Conservation (phyloP, 495 filamentous ascomycete genomes). For the Lophiotrema nucula region DNA sequence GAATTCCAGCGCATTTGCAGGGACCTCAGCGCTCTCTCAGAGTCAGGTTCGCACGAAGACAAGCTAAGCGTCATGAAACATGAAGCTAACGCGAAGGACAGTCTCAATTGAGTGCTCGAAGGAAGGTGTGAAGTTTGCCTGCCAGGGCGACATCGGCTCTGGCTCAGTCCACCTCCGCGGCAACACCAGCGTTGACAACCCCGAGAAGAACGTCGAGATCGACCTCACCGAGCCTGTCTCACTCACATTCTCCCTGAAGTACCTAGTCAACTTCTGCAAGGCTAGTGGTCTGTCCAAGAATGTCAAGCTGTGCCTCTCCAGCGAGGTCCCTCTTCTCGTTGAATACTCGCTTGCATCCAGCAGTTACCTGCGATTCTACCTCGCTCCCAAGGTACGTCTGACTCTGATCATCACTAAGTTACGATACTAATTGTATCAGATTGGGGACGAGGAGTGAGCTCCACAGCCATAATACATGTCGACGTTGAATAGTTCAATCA, state of each 20-base stretch:
- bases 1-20: conserved; percentile 96
- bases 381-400: conserved; percentile 84
- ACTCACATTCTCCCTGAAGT: conserved; percentile 98
- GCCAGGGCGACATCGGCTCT: conserved; percentile 91
- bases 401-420: conserved; percentile 1
- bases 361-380: conserved; percentile 93
- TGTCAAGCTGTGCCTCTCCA: conserved; percentile 89
- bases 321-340: conserved; percentile 93
- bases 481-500: conserved; percentile 5
- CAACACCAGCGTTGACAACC: conserved; percentile 89
- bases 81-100: conserved; percentile 39
- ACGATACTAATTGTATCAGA: conserved; percentile 50
- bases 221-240: conserved; percentile 87
- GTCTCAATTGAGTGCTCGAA: conserved; percentile 95
- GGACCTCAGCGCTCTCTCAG: conserved; percentile 85
- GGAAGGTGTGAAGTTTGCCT: conserved; percentile 95
- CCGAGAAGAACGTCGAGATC: conserved; percentile 80
- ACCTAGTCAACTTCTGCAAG: conserved; percentile 99
- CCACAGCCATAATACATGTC: conserved; percentile 1
- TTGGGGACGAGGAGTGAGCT: conserved; percentile 81
- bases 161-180: conserved; percentile 88
- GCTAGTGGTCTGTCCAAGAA: conserved; percentile 76
- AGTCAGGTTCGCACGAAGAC: conserved; percentile 68
- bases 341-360: conserved; percentile 80
- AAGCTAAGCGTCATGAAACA: not conserved